These are phyloP conservation scores for Mycena chlorophos DNA, from an alignment of 768 basidiomycete genomes.

Conservation along the genomic window DNA sequence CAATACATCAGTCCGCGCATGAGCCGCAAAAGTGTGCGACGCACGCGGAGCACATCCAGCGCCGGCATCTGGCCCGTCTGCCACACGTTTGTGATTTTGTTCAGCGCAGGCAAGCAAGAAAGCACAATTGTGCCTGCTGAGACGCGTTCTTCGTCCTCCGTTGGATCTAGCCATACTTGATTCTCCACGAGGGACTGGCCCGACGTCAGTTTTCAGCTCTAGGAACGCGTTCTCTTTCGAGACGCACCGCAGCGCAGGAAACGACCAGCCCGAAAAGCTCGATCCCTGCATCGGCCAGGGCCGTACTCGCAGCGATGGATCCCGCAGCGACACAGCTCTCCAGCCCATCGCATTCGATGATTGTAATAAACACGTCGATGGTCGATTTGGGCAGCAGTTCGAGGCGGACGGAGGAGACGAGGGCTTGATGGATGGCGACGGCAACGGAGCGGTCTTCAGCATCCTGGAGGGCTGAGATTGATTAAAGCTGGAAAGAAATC, in stretches of 20 bases:
- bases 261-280: conserved; percentile 87
- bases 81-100: conserved; percentile 82
- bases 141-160: conserved; percentile 57
- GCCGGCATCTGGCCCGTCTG: conserved; percentile 70
- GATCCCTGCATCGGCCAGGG: conserved; percentile 90
- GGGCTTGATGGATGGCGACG: conserved; percentile 80
- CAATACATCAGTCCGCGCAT: conserved; percentile 5
- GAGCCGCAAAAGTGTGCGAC: conserved; percentile 24
- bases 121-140: conserved; percentile 72
- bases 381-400: conserved; percentile 93
- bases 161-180: conserved; percentile 80
- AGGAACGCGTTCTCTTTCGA: not conserved
- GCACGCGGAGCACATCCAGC: conserved; percentile 56
- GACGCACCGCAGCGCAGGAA: conserved; percentile 75
- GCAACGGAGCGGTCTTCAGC: conserved; percentile 89
- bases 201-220: conserved; percentile 7
- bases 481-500: conserved; percentile 19
- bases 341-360: conserved; percentile 92
- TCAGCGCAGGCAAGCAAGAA: conserved; percentile 86
- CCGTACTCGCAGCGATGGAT: conserved; percentile 83
- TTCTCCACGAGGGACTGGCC: conserved; percentile 54
- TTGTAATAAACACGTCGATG: conserved; percentile 85
- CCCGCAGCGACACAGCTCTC: conserved; percentile 87
- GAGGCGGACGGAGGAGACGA: conserved; percentile 80
- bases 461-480: conserved; percentile 56